Conservation (phyloP, 2,329 filamentous ascomycete species). For the Pseudogymnoascus sp. region DNA sequence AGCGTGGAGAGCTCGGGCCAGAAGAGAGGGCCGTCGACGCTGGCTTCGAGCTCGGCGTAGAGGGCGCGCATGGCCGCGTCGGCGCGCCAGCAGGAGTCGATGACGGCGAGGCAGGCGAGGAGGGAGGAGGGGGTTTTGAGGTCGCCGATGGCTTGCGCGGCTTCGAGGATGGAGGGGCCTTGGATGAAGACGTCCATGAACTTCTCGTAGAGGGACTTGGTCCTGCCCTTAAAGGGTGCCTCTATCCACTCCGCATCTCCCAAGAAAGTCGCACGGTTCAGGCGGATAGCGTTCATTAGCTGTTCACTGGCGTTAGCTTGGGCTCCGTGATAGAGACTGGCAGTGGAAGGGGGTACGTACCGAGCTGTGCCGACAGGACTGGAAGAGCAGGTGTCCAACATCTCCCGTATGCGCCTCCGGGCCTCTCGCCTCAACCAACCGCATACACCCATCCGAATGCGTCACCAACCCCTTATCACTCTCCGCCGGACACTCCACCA, state of each 20-base stretch:
- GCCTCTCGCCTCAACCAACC: conserved; percentile 29
- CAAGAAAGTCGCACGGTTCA: conserved; percentile 23
- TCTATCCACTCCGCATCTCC: conserved; percentile 27
- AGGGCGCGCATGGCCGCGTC: conserved; percentile 23
- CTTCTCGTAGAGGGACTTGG: conserved; percentile 24
- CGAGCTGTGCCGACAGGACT: conserved; percentile 26
- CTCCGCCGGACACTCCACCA: conserved; percentile 30
- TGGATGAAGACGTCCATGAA: conserved; percentile 28
- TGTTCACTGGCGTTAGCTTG: conserved; percentile 13
- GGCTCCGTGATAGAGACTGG: neutral
- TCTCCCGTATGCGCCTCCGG: conserved; percentile 27
- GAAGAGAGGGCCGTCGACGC: conserved; percentile 23
- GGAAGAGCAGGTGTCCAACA: conserved; percentile 29
- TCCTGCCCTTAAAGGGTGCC: conserved; percentile 24
- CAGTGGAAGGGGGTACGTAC: conserved; percentile 10
- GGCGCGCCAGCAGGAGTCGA: conserved; percentile 25
- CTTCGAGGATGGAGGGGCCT: conserved; percentile 23
- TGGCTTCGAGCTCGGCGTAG: conserved; percentile 21
- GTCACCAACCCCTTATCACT: conserved; percentile 26
- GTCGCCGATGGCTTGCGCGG: conserved; percentile 13
- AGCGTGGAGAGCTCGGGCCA: conserved; percentile 25
- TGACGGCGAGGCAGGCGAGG: conserved; percentile 16
- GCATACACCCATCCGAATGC: conserved; percentile 29
- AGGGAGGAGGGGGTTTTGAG: conserved; percentile 16
- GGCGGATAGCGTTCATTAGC: conserved; percentile 27